phyloP scores from a whole-genome alignment of 768 basidiomycete genomes.

The Cystobasidium tubakii region DNA sequence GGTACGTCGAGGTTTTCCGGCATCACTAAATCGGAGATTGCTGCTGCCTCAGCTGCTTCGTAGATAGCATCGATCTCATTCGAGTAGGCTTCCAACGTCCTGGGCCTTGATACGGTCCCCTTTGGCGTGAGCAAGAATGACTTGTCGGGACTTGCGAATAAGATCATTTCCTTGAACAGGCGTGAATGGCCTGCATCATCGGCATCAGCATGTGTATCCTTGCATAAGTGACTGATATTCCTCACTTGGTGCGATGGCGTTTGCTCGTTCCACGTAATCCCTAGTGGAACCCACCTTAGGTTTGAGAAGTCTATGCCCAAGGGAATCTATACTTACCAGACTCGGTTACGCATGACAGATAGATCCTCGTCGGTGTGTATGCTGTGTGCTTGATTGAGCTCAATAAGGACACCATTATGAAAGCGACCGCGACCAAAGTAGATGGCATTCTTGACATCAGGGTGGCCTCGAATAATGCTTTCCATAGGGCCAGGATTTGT shows the following conservation, averaged over 20 bases:
- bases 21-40: neutral
- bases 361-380: constrained; percentile 36
- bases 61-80: constrained; percentile 50
- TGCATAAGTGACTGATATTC: no score
- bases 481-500: constrained; percentile 50
- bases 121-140: constrained; percentile 52
- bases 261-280: constrained; percentile 1
- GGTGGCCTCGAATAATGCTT: constrained; percentile 49
- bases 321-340: constrained; percentile 6
- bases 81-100: constrained; percentile 49
- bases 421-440: constrained; percentile 51
- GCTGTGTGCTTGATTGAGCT: constrained; percentile 44
- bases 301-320: no score
- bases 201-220: constrained; percentile 40
- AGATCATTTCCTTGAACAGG: constrained; percentile 51
- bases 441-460: constrained; percentile 50
- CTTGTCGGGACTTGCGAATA: constrained; percentile 49
- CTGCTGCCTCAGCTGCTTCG: constrained; percentile 17
- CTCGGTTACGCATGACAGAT: neutral
- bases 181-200: neutral
- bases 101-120: constrained; percentile 50
- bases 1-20: neutral
- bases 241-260: constrained; percentile 12
- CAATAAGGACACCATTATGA: constrained; percentile 51
- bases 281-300: neutral